Evolutionary conservation across 2,329 filamentous ascomycete species (phyloP), one percentile per base, ranked within the genome.

Genomic region (Epichloe sp.): DNA sequence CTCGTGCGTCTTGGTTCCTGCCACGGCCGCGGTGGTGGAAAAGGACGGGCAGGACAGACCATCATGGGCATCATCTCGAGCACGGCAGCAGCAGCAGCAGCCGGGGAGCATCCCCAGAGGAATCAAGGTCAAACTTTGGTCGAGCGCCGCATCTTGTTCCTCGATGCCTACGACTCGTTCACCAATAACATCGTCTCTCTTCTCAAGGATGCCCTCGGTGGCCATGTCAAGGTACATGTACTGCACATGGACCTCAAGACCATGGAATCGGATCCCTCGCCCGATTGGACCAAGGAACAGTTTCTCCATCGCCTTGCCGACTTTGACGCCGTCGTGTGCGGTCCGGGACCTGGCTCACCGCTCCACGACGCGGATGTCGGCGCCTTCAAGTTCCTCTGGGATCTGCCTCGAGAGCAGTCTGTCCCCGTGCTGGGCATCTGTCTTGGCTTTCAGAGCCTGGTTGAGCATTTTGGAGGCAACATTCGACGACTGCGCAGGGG

Each of bases 81-180:
- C 47, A 49, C 17, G 40, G 3, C 40, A 10, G 44, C 17, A 31
- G 3, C 40, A 10, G 14, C 17, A 21, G 37, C 15, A 21, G 37
- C 8, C 11, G 12, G 21, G n/a, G 21, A 49, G 21, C 21, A 35
- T 15, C 15, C 23, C 6, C 5, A 37, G 12, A 26, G 8, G 19
- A 26, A 17, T 43, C 41, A 23, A 3, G 41, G 19, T 31, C 10
- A 19, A 26, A 21, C 8, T 14, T 10, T 10, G 40, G 15, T 19
- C 14, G 44, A 53, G 50, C 62, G 55, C 51, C 72, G 72, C 54
- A 85, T 97, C 55, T 79, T 97, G 56, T 95, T 95, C 69, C 76
- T 98, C 58, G 93, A 97, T 66, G 90, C 91, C 55, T 95, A 95
- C 68, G 93, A 98, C 71, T 96, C 90, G 42, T 98, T 96, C 69